Conservation (phyloP, 2,329 filamentous ascomycete species). For the Thielaviopsis populi region DNA sequence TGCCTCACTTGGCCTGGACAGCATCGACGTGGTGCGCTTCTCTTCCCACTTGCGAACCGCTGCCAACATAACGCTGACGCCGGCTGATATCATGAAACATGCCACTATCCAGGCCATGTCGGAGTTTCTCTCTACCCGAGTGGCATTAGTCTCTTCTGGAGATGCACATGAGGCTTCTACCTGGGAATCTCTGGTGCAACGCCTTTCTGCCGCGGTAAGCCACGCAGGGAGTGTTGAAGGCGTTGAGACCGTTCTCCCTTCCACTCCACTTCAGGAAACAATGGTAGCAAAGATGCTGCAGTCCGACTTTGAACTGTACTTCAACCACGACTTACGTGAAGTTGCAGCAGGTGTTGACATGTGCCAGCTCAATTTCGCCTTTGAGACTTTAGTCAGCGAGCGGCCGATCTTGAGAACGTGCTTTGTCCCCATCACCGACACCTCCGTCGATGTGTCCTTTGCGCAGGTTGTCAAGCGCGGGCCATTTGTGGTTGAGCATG, state of each 20-base stretch:
- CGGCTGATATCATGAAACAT: conserved; percentile 63
- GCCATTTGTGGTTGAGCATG: neutral
- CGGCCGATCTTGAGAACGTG: conserved; percentile 62
- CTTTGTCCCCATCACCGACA: conserved; percentile 52
- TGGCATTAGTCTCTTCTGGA: neutral
- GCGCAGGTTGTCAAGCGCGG: conserved; percentile 32
- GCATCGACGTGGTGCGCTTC: conserved; percentile 79
- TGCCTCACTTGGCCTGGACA: conserved; percentile 75
- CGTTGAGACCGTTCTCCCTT: conserved; percentile 50
- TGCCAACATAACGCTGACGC: conserved; percentile 41
- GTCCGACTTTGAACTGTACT: conserved; percentile 62
- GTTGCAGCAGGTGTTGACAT: conserved; percentile 41
- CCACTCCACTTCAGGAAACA: conserved; percentile 72
- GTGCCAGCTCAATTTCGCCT: conserved; percentile 42
- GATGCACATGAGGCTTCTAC: conserved; percentile 20
- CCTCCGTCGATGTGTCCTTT: conserved; percentile 35
- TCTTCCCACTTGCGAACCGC: conserved; percentile 51
- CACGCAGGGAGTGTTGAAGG: conserved; percentile 15
- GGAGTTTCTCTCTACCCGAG: neutral
- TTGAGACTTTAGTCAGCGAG: conserved; percentile 40
- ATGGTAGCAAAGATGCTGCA: conserved; percentile 71
- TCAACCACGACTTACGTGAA: conserved; percentile 66
- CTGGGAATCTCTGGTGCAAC: neutral
- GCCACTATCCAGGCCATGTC: conserved; percentile 51
- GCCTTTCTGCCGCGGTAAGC: neutral